Evolutionary conservation across 441 rosid species (phyloP).

Genomic region (Syzygium malaccense): DNA sequence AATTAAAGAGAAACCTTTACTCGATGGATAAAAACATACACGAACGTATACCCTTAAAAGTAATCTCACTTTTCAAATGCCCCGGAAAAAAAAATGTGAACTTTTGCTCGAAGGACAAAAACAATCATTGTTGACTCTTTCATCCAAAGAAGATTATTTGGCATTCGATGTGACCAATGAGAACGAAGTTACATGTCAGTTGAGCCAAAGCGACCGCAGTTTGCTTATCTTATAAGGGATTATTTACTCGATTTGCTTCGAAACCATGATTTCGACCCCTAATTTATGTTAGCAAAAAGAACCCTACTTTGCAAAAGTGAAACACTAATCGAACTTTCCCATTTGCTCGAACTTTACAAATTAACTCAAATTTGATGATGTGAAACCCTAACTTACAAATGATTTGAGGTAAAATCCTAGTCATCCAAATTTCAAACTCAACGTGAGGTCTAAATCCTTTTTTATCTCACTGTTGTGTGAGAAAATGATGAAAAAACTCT

Average conservation of each 20-base stretch:
- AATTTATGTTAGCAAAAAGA: neutral
- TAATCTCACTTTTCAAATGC: no score
- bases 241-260: neutral
- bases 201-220: neutral
- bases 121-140: neutral
- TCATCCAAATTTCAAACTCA: neutral
- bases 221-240: neutral
- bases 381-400: neutral
- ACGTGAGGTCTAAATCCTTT: neutral
- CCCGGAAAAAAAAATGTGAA: no score
- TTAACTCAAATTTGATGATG: rapidly evolving
- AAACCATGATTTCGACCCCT: neutral
- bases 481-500: neutral
- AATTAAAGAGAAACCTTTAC: neutral
- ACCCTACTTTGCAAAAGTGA: neutral
- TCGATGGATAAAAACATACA: no score
- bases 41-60: no score
- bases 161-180: neutral
- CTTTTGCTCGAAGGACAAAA: neutral
- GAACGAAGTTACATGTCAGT: neutral
- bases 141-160: neutral
- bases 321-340: neutral
- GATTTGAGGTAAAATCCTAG: neutral
- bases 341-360: neutral
- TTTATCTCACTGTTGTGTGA: neutral